These are phyloP conservation scores for Phycomyces blakesleeanus DNA, from an alignment of 192 early-diverging fungal genomes.

Conservation along the genomic window DNA sequence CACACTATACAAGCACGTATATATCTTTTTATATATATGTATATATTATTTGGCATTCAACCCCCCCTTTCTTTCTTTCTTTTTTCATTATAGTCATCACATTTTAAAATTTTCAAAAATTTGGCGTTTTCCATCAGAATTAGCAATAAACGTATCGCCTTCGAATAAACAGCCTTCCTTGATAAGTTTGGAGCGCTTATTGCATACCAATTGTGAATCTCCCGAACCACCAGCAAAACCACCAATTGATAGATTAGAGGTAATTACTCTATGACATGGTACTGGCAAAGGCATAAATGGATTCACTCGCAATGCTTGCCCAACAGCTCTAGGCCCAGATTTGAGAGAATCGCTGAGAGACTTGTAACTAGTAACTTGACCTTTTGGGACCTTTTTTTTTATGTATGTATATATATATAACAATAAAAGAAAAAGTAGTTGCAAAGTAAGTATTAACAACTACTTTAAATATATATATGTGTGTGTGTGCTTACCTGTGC, in stretches of 20 bases:
- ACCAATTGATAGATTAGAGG: slow-evolving; percentile 59
- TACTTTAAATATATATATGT: too few relatives aligned
- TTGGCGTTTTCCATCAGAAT: slow-evolving; percentile 34
- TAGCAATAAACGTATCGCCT: slow-evolving; percentile 40
- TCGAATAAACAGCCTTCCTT: slow-evolving; percentile 65
- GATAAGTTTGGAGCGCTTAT: slow-evolving; percentile 62
- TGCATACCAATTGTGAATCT: slow-evolving; percentile 57
- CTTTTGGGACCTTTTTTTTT: slow-evolving; percentile 45
- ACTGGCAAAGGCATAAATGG: slow-evolving; percentile 68
- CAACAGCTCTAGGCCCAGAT: slow-evolving; percentile 63
- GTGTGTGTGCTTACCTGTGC: slow-evolving; percentile 39
- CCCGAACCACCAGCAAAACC: slow-evolving; percentile 65
- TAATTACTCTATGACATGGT: slow-evolving; percentile 69
- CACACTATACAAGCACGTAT: too few relatives aligned
- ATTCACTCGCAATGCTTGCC: slow-evolving; percentile 62
- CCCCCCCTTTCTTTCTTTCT: too few relatives aligned
- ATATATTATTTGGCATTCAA: too few relatives aligned
- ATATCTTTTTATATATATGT: too few relatives aligned
- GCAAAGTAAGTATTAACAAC: too few relatives aligned
- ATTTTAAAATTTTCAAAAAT: slow-evolving; percentile 55
- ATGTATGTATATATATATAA: too few relatives aligned
- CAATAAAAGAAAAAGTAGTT: too few relatives aligned
- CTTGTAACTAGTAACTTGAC: slow-evolving; percentile 67
- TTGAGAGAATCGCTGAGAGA: slow-evolving; percentile 55
- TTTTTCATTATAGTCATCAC: too few relatives aligned